Evolutionary conservation across 2,329 filamentous ascomycete genomes (phyloP).

Genomic region (Emergomyces orientalis): DNA sequence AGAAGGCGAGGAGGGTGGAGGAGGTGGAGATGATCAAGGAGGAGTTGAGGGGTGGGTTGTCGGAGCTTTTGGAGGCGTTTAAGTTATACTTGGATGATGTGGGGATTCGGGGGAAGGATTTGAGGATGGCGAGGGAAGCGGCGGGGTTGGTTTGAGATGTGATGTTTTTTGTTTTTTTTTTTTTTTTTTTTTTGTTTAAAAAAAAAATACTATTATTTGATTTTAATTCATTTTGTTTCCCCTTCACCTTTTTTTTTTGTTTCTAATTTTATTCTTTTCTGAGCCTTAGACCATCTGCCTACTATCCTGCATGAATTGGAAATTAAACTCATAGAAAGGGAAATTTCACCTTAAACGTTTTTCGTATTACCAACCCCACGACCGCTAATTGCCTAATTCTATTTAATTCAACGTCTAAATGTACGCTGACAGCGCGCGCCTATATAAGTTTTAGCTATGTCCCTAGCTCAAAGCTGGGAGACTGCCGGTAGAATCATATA

Average conservation of each 20-base stretch:
- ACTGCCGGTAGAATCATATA: too few species aligned
- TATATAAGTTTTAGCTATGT: too few species aligned
- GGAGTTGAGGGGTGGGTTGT: constrained; percentile 56
- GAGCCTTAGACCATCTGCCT: neutral
- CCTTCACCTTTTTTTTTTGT: neutral
- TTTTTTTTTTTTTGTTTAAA: neutral
- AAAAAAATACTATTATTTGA: too few species aligned
- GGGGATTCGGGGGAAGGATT: constrained; percentile 59
- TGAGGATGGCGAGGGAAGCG: constrained; percentile 64
- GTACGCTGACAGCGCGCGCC: too few species aligned
- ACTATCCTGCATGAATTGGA: too few species aligned
- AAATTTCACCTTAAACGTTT: too few species aligned
- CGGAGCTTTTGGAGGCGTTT: constrained; percentile 60
- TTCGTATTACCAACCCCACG: too few species aligned
- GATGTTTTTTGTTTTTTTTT: neutral
- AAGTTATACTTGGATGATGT: constrained; percentile 64
- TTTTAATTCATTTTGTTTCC: too few species aligned
- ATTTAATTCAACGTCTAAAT: too few species aligned
- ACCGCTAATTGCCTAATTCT: too few species aligned
- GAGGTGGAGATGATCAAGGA: constrained; percentile 64
- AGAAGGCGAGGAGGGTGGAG: constrained; percentile 34
- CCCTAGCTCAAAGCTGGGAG: too few species aligned
- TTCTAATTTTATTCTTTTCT: neutral
- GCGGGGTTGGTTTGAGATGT: constrained; percentile 20
- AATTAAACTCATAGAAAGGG: too few species aligned